Evolutionary conservation across 805 yeast species (phyloP), one percentile per base, ranked within the genome.

Genomic region (Starmerella roubikii): DNA sequence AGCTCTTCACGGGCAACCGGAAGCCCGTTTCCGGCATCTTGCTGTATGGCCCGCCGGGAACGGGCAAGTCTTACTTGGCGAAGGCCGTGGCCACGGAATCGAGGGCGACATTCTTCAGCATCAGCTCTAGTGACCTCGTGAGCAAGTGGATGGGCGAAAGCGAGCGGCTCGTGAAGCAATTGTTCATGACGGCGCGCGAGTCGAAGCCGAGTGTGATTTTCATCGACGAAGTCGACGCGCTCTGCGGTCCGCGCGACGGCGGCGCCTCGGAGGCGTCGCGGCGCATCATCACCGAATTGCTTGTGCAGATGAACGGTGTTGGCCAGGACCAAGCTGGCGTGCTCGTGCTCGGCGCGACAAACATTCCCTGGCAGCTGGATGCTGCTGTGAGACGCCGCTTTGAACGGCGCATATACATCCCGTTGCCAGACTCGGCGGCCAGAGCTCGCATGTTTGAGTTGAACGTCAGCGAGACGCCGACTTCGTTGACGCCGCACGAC

Each of bases 141-240:
- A 79, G 93, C 49, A 91, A 91, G 60, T 91, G 98, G 98, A 88
- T 88, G 96, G 98, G 98, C 52, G 98, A 91, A 59, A 78, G 93
- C 20, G 98, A 91, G 60, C 75, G 97, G 60, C 71, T 91, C 41
- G 97, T 91, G 21, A 91, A 88, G 59, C 96, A 91, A 56, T 68
- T 91, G 47, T 91, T 91, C 61, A 72, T 78, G 25, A 83, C 88
- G 94, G 98, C 98, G 4, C 70, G 98, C 48, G 98, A 91, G 58
- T 81, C 78, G 55, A 86, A 83, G 55, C 98, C 98, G 1, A 76
- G 94, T 0, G 93, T 91, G 50, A 91, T 91, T 36, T 91, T 91
- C 59, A 91, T 91, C 39, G 98, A 91, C 63, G 98, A 91, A 60
- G 96, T 91, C 26, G 98, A 91, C 61, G 97, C 98, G 0, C 65